Evolutionary conservation across 1,139 yeast genomes (phyloP).

Genomic region (Hyphopichia wangnamkhiaoensis): DNA sequence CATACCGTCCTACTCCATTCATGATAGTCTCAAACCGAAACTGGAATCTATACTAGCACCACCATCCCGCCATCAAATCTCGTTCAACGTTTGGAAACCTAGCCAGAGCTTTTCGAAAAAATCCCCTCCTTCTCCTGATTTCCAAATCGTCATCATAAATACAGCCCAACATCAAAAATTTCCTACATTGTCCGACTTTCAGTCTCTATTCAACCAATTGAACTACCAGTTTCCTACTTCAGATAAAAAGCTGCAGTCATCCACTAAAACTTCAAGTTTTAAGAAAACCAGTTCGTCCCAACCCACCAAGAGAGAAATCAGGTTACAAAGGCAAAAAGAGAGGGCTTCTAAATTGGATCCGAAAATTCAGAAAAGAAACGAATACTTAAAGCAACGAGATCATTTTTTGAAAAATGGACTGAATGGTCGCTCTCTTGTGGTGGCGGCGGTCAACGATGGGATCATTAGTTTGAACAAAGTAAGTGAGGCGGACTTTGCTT

Average conservation of each 20-base stretch:
- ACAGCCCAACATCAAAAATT: constrained; percentile 45
- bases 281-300: constrained; percentile 13
- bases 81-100: constrained; percentile 87
- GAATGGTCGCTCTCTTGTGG: constrained; percentile 44
- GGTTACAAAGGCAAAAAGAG: constrained; percentile 24
- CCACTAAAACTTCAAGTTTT: constrained; percentile 16
- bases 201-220: constrained; percentile 26
- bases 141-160: constrained; percentile 63
- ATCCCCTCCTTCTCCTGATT: constrained; percentile 65
- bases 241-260: constrained; percentile 7
- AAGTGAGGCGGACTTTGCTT: constrained; percentile 59
- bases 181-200: constrained; percentile 51
- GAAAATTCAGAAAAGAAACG: constrained; percentile 22
- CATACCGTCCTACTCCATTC: constrained; percentile 26
- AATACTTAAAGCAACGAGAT: constrained; percentile 30
- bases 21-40: constrained; percentile 14
- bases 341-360: constrained; percentile 28
- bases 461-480: constrained; percentile 65
- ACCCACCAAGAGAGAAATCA: constrained; percentile 19
- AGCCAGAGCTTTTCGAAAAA: constrained; percentile 67
- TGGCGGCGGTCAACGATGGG: constrained; percentile 75
- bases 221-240: constrained; percentile 12
- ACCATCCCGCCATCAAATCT: constrained; percentile 6
- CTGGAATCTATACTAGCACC: neutral
- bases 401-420: constrained; percentile 42